These are phyloP conservation scores for Garcia nutans DNA, from an alignment of 345 rosid genomes.

Conservation along the genomic window DNA sequence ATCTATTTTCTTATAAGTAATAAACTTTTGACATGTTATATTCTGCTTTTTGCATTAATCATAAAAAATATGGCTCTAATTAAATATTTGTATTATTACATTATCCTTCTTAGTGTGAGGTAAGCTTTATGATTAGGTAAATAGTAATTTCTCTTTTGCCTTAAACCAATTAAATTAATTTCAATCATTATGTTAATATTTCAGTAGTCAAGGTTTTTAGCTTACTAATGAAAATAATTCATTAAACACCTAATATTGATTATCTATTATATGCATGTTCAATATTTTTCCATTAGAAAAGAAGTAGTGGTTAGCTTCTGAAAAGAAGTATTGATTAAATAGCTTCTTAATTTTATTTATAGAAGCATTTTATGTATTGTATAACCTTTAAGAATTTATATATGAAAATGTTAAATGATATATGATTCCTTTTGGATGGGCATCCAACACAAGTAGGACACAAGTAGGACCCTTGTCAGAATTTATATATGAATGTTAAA, in stretches of 20 bases:
- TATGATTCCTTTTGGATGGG: too few species aligned
- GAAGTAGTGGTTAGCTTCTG: neutral
- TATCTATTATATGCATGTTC: constrained; percentile 10
- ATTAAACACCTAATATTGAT: constrained; percentile 1
- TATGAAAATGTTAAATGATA: neutral
- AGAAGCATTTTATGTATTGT: neutral
- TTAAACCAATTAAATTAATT: neutral
- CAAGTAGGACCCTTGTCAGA: too few species aligned
- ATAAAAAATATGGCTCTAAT: neutral
- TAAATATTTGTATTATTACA: neutral
- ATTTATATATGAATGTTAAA: too few species aligned
- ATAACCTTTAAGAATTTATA: neutral
- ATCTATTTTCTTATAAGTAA: too few species aligned
- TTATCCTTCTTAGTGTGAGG: neutral
- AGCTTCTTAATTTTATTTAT: constrained; percentile 9
- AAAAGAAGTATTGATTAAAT: neutral
- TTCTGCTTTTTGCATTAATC: neutral
- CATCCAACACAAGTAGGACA: too few species aligned
- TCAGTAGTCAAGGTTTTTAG: neutral
- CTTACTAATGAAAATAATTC: neutral
- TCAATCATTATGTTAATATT: neutral
- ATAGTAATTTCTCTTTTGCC: neutral
- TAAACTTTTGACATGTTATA: too few species aligned
- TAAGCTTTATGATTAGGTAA: neutral
- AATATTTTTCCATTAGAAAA: neutral